Base-by-base conservation (phyloP, 768 basidiomycete genomes). In the Russula earlei region DNA sequence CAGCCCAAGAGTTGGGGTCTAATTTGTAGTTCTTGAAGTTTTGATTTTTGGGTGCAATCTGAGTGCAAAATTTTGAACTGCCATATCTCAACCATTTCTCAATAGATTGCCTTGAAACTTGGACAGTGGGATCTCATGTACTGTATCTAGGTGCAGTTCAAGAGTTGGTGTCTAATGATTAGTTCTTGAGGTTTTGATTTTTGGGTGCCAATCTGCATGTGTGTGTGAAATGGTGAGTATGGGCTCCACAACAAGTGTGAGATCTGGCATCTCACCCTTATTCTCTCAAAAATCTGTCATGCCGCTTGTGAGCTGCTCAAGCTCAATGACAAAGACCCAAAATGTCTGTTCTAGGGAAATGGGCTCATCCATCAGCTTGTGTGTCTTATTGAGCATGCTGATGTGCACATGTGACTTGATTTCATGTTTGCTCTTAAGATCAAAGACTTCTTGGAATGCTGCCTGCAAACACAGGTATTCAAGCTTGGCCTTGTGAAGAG, bases 241-340 rank as follows among this genome's bases (percentile, higher is more conserved):
- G 96, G 96, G 72, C 91, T 98, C 71, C 90, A 94, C 74, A 98
- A 97, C 89, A 99, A 99, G 82, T 89, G 95, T 71, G 96, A 99
- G 78, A 96, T 98, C 78, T 99, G 95, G 96, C 91, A 96, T 69
- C 97, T 99, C 73, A 84, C 91, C 71, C 86, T 99, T 68, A 85
- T 84, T 72, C 86, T 99, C 53, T 99, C 96, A 68, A 97, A 99
- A 82, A 99, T 99, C 71, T 95, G 96, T 80, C 93, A 96, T 86
- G 96, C 96, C 62, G 96, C 96, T 64, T 95, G 96, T 87, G 96
- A 99, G 78, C 89, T 99, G 62, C 87, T 99, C 77, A 99, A 99
- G 70, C 92, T 99, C 76, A 96, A 99, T 65, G 87, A 83, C 75
- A 98, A 99, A 74, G 96, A 98, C 77, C 93, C 96, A 69, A 98